Evolutionary conservation across 352 stramenopile genomes (phyloP).

Genomic region (Aphanomyces cochlioides): DNA sequence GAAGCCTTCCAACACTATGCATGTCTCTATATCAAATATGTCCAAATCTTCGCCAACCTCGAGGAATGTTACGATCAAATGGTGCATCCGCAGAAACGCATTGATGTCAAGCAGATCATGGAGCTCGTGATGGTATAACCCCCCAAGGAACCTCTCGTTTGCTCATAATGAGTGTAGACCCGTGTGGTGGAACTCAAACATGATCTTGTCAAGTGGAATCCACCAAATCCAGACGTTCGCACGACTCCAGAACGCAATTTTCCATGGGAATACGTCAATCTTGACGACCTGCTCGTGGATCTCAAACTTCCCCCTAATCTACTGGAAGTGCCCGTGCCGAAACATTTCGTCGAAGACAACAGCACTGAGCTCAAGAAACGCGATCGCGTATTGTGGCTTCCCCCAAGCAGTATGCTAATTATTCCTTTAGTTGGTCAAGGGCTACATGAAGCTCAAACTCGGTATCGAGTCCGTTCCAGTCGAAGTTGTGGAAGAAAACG

Average conservation of each 20-base stretch:
- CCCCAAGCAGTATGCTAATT: not conserved
- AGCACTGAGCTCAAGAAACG: constrained; percentile 53
- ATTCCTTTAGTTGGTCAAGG: constrained; percentile 62
- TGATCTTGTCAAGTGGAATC: constrained; percentile 92
- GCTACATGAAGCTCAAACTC: constrained; percentile 88
- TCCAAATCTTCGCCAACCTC: constrained; percentile 88
- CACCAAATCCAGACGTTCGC: constrained; percentile 84
- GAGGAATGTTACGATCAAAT: constrained; percentile 91
- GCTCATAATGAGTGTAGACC: constrained; percentile 31
- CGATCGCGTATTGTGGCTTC: constrained; percentile 41
- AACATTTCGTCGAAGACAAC: constrained; percentile 87
- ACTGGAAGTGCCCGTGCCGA: constrained; percentile 86
- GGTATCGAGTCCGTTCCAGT: constrained; percentile 63
- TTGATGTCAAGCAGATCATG: constrained; percentile 90
- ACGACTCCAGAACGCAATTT: constrained; percentile 81
- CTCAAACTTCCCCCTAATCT: constrained; percentile 90
- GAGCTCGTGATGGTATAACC: constrained; percentile 82
- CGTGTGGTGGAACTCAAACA: constrained; percentile 87
- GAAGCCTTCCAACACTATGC: constrained; percentile 93
- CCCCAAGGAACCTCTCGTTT: not conserved
- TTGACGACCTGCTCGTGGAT: constrained; percentile 91
- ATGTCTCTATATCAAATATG: constrained; percentile 94
- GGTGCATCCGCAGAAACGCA: constrained; percentile 93
- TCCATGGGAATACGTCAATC: constrained; percentile 92
- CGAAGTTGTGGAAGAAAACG: constrained; percentile 42